A percentile compares a stretch with the other conserved stretches of the same genome.
phyloP scores from a whole-genome alignment of 164 flowering plant genomes.

The Magnolia changhungtana region DNA sequence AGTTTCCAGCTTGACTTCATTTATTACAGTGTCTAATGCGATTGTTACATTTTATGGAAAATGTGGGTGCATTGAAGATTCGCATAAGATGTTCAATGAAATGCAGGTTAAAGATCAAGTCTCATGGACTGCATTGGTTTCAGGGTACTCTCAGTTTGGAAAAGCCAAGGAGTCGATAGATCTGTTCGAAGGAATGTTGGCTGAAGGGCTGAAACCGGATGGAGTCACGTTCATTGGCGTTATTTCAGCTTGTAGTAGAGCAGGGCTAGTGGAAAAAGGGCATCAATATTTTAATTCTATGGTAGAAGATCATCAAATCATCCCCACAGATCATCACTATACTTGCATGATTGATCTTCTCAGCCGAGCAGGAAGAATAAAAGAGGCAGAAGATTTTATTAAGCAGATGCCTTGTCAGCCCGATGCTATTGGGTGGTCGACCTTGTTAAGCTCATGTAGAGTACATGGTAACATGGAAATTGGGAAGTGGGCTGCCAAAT shows the following conservation, averaged over 20 bases:
- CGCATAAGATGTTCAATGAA: constrained; percentile 56
- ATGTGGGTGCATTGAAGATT: constrained; percentile 70
- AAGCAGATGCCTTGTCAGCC: constrained; percentile 63
- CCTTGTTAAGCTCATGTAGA: constrained; percentile 83
- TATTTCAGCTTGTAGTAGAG: constrained; percentile 91
- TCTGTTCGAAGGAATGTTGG: constrained; percentile 71
- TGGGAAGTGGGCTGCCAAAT: constrained; percentile 86
- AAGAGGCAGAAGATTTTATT: constrained; percentile 72
- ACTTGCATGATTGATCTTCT: constrained; percentile 87
- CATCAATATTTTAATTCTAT: constrained; percentile 52
- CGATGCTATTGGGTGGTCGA: constrained; percentile 74
- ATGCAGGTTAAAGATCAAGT: constrained; percentile 68
- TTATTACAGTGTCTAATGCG: constrained; percentile 68
- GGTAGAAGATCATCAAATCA: constrained; percentile 52
- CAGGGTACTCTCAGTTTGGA: constrained; percentile 84
- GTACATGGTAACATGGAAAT: constrained; percentile 65
- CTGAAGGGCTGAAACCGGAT: constrained; percentile 63
- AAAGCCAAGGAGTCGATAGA: constrained; percentile 63
- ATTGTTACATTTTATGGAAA: constrained; percentile 73
- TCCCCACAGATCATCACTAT: constrained; percentile 61
- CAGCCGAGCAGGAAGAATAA: constrained; percentile 73
- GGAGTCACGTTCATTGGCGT: constrained; percentile 79
- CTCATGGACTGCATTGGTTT: constrained; percentile 82
- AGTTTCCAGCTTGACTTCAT: constrained; percentile 56
- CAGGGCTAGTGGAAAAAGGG: constrained; percentile 76